These are phyloP conservation scores for Geotrichum europaeum DNA, from an alignment of 1,139 yeast species.

Conservation along the genomic window DNA sequence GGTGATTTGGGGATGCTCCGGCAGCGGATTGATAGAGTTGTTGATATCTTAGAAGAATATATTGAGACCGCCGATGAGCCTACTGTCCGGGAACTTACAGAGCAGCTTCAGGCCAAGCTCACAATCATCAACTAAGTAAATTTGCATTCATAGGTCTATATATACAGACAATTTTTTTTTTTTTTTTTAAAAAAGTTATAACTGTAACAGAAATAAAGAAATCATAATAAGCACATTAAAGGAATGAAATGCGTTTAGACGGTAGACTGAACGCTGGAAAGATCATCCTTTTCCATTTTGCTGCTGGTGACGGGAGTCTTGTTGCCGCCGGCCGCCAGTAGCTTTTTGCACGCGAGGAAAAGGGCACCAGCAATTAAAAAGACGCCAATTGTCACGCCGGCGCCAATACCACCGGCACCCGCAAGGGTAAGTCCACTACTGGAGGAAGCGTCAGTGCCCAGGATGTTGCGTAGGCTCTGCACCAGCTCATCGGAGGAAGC, in stretches of 20 bases:
- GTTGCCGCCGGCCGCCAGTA: neutral
- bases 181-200: neutral
- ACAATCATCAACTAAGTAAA: neutral
- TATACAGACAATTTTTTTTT: neutral
- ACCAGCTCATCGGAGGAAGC: slow-evolving; percentile 14
- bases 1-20: neutral
- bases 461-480: neutral
- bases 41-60: neutral
- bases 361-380: slow-evolving; percentile 26
- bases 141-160: neutral
- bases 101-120: neutral
- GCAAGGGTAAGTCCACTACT: slow-evolving; percentile 31
- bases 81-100: neutral
- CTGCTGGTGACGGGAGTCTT: neutral
- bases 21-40: neutral
- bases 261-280: neutral
- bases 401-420: slow-evolving; percentile 46
- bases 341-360: neutral
- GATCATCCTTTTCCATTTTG: neutral
- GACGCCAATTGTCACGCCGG: slow-evolving; percentile 44
- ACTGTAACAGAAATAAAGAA: neutral
- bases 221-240: neutral
- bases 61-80: neutral
- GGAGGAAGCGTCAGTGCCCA: slow-evolving; percentile 18
- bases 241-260: neutral